Evolutionary conservation across 257 asterid species (phyloP).

Genomic region (Eustoma russellianum): DNA sequence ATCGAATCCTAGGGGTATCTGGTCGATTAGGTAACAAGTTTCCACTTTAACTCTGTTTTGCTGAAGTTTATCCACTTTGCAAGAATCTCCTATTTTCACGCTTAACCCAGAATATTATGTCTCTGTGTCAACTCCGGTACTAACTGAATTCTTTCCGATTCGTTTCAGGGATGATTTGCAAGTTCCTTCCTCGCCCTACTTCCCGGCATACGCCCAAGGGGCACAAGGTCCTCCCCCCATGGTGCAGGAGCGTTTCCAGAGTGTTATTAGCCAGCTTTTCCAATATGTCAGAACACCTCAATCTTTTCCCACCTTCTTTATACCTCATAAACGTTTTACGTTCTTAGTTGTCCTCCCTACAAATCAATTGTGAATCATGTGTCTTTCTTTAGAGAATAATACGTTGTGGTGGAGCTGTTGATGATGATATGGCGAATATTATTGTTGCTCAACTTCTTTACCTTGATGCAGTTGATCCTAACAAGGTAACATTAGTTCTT

Average conservation of each 20-base stretch:
- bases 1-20: conserved; percentile 41
- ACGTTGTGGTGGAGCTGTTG: conserved; percentile 97
- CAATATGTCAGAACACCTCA: conserved; percentile 50
- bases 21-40: conserved; percentile 72
- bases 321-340: background rate
- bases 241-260: conserved; percentile 86
- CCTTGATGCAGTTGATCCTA: conserved; percentile 87
- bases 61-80: background rate
- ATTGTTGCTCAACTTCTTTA: conserved; percentile 95
- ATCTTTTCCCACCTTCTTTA: background rate
- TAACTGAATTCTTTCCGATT: background rate
- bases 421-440: conserved; percentile 94
- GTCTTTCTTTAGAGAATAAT: conserved; percentile 65
- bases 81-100: background rate
- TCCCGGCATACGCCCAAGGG: conserved; percentile 65
- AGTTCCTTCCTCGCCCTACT: conserved; percentile 80
- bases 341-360: too few species aligned
- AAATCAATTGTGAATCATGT: background rate
- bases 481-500: conserved; percentile 33
- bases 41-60: background rate
- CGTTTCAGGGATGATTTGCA: conserved; percentile 67
- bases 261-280: conserved; percentile 87
- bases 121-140: background rate
- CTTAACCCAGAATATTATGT: background rate
- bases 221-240: conserved; percentile 87